Evolutionary conservation across 345 rosid genomes (phyloP).

Genomic region (Citrus sinensis): DNA sequence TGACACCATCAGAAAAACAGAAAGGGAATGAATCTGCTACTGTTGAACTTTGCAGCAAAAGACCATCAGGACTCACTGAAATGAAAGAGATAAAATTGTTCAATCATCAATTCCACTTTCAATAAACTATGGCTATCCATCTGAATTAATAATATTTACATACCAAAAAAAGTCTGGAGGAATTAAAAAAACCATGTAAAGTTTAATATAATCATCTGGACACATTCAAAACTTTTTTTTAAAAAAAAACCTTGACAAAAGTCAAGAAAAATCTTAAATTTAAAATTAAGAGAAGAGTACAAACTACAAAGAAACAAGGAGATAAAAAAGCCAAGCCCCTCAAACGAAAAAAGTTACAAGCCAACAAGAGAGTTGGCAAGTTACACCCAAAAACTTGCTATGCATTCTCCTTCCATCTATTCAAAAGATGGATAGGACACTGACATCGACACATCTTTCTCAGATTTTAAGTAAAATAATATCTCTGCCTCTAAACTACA

Average conservation of each 20-base stretch:
- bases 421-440: neutral
- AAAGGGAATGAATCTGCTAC: slow-evolving; percentile 74
- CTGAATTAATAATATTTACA: neutral
- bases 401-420: slow-evolving; percentile 1
- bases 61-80: slow-evolving; percentile 94
- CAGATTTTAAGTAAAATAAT: neutral
- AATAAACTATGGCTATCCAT: neutral
- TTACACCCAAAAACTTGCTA: neutral
- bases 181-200: no score
- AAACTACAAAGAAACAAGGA: no score
- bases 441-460: neutral
- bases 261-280: no score
- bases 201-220: no score
- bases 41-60: slow-evolving; percentile 88
- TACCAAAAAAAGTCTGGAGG: no score
- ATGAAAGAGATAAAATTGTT: slow-evolving; percentile 2
- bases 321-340: no score
- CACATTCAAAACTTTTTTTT: no score
- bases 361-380: no score
- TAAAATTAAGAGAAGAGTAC: no score
- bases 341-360: no score
- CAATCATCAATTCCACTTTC: slow-evolving; percentile 9
- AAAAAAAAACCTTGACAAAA: no score
- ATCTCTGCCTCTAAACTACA: neutral
- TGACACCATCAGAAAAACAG: slow-evolving; percentile 61